Evolutionary conservation across 257 asterid genomes (phyloP).

Genomic region (Solanum corneliomulleri): DNA sequence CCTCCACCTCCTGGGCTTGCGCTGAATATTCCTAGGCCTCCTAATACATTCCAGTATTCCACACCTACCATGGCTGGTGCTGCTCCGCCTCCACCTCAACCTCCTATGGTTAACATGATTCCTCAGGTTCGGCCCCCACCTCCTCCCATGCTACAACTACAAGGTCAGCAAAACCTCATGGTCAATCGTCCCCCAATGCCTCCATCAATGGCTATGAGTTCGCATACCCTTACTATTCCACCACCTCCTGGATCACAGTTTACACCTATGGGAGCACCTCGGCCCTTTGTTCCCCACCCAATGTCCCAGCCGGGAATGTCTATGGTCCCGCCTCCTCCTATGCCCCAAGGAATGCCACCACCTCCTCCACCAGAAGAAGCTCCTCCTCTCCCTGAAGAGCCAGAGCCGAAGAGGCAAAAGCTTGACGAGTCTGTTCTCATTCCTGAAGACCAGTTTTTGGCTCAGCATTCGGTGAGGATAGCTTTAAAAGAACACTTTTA

Average conservation of each 20-base stretch:
- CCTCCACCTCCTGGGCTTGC: slow-evolving; percentile 86
- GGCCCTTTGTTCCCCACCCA: slow-evolving; percentile 36
- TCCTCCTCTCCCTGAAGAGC: slow-evolving; percentile 95
- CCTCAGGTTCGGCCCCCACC: slow-evolving; percentile 61
- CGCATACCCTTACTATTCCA: slow-evolving; percentile 43
- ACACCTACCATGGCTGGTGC: slow-evolving; percentile 27
- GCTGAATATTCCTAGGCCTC: slow-evolving; percentile 73
- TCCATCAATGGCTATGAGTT: slow-evolving; percentile 29
- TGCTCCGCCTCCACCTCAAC: slow-evolving; percentile 67
- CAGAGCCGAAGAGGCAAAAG: slow-evolving; percentile 90
- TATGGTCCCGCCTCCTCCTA: slow-evolving; percentile 69
- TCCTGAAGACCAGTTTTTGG: slow-evolving; percentile 84
- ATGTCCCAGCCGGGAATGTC: slow-evolving; percentile 71
- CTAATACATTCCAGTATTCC: slow-evolving; percentile 42
- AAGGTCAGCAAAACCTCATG: slow-evolving; percentile 55
- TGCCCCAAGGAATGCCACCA: slow-evolving; percentile 73
- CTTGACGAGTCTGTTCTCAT: slow-evolving; percentile 73
- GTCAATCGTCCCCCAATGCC: slow-evolving; percentile 62
- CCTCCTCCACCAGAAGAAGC: slow-evolving; percentile 92
- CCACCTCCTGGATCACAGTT: slow-evolving; percentile 84
- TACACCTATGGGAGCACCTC: slow-evolving; percentile 51
- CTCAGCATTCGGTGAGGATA: slow-evolving; percentile 51
- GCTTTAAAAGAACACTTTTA: neutral
- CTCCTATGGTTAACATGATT: slow-evolving; percentile 45
- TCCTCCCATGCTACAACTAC: slow-evolving; percentile 62